Conservation (phyloP, 2,329 filamentous ascomycete species). For the Penicillium fuscoglaucum region DNA sequence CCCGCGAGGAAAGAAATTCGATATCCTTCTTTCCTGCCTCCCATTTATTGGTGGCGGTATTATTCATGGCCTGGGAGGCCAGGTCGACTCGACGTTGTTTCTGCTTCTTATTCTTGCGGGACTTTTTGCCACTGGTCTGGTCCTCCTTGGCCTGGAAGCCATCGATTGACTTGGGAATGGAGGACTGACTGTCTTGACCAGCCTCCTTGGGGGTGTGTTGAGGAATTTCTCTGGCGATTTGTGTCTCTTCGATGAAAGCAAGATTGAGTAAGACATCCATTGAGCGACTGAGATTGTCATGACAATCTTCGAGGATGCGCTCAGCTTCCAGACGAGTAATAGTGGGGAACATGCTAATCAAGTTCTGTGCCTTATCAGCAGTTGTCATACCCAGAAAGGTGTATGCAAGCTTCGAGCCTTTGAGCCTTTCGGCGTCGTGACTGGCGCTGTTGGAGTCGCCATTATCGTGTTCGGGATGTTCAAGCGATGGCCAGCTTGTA, state of each 20-base stretch:
- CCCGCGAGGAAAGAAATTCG: slow-evolving; percentile 59
- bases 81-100: slow-evolving; percentile 19
- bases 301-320: slow-evolving; percentile 66
- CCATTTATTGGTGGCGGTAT: slow-evolving; percentile 56
- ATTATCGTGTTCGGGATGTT: background rate
- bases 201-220: slow-evolving; percentile 2
- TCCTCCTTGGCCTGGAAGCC: slow-evolving; percentile 67
- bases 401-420: slow-evolving; percentile 25
- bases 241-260: slow-evolving; percentile 70
- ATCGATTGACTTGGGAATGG: slow-evolving; percentile 71
- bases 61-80: slow-evolving; percentile 16
- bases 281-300: slow-evolving; percentile 66
- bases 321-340: slow-evolving; percentile 66
- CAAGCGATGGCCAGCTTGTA: slow-evolving; percentile 8
- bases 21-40: slow-evolving; percentile 57
- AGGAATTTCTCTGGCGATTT: slow-evolving; percentile 48
- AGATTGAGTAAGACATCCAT: slow-evolving; percentile 81
- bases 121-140: slow-evolving; percentile 42
- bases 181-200: slow-evolving; percentile 36
- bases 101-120: slow-evolving; percentile 42
- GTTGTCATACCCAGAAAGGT: slow-evolving; percentile 37
- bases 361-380: slow-evolving; percentile 62
- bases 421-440: background rate
- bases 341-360: slow-evolving; percentile 71
- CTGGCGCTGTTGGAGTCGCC: slow-evolving; percentile 30